A percentile compares a stretch with the other conserved stretches of the same genome.
These are phyloP conservation scores for Hamamelis virginiana DNA, from an alignment of 164 flowering plant species.

Conservation along the genomic window DNA sequence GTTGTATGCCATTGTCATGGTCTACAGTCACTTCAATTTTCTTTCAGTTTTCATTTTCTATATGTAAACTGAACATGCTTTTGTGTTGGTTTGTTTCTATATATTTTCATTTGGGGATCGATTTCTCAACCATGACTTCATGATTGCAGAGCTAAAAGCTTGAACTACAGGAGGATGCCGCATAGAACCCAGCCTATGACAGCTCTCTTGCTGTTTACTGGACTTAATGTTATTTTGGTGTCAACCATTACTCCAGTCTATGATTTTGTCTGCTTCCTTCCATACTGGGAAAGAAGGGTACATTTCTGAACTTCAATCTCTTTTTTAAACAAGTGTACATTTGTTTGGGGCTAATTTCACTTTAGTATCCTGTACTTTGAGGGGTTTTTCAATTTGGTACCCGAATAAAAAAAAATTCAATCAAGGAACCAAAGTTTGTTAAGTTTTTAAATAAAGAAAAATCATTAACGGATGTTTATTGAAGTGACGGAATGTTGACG, in stretches of 20 bases:
- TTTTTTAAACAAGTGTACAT: too few relatives aligned
- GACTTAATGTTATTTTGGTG: constrained; percentile 49
- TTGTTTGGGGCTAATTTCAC: too few relatives aligned
- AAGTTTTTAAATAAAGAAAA: too few relatives aligned
- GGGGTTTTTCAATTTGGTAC: too few relatives aligned
- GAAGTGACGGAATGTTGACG: too few relatives aligned
- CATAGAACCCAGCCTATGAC: constrained; percentile 62
- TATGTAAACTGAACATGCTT: too few relatives aligned
- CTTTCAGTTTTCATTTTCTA: not conserved
- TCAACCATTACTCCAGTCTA: constrained; percentile 62
- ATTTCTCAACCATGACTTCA: not conserved
- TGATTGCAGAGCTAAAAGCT: constrained; percentile 6
- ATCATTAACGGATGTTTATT: too few relatives aligned
- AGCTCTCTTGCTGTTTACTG: constrained; percentile 60
- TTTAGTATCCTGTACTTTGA: too few relatives aligned
- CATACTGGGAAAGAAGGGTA: constrained; percentile 83
- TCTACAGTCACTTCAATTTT: too few relatives aligned
- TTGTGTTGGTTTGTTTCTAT: not conserved
- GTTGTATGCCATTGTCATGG: too few relatives aligned
- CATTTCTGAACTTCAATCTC: constrained; percentile 6
- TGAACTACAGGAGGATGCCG: constrained; percentile 37
- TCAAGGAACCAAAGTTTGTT: too few relatives aligned
- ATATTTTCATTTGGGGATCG: not conserved
- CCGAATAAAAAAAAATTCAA: too few relatives aligned
- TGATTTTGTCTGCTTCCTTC: constrained; percentile 75